These are phyloP conservation scores for Metschnikowia borealis DNA, from an alignment of 805 yeast genomes.

Conservation along the genomic window DNA sequence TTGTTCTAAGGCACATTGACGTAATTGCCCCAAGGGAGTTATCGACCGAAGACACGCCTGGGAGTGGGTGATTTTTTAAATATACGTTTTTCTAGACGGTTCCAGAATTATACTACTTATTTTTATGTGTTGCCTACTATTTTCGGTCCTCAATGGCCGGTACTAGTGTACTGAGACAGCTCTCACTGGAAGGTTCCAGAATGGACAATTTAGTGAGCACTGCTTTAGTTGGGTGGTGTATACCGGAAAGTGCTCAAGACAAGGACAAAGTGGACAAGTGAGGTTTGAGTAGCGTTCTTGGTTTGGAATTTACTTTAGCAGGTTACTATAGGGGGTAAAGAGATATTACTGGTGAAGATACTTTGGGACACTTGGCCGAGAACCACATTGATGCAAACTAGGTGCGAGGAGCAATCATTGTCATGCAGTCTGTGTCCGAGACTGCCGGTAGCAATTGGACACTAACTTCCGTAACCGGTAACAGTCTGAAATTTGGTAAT, in stretches of 20 bases:
- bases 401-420: not conserved
- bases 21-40: not conserved
- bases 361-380: not conserved
- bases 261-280: not conserved
- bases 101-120: not conserved
- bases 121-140: not conserved
- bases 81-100: not conserved
- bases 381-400: not conserved
- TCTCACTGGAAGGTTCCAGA: constrained; percentile 2
- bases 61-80: not conserved
- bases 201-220: not conserved
- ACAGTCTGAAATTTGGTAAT: no score
- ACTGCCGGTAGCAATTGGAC: not conserved
- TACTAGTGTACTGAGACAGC: not conserved
- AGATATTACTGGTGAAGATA: not conserved
- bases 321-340: no score
- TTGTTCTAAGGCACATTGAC: constrained; percentile 4
- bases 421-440: constrained; percentile 1
- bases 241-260: not conserved
- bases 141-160: not conserved
- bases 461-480: no score
- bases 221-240: not conserved
- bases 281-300: not conserved
- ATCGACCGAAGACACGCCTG: not conserved
- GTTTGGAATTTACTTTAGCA: no score